phyloP scores from a whole-genome alignment of 257 asterid genomes.

The Phtheirospermum japonicum region DNA sequence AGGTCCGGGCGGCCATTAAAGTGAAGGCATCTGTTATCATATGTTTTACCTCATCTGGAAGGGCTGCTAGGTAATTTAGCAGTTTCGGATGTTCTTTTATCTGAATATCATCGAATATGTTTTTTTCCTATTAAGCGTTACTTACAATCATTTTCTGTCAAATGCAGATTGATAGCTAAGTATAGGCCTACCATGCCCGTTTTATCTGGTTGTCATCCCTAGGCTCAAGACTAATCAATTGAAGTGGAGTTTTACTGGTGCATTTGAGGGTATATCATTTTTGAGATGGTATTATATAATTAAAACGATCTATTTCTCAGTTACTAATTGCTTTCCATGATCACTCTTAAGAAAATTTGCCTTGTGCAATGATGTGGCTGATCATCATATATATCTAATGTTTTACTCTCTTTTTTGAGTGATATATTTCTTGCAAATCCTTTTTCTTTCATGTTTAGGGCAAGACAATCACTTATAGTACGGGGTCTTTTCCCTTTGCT shows the following conservation, averaged over 20 bases:
- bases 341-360: neutral
- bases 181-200: conserved; percentile 99
- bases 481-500: conserved; percentile 97
- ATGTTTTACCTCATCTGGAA: conserved; percentile 94
- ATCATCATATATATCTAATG: too few relatives aligned
- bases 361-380: neutral
- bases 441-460: conserved; percentile 45
- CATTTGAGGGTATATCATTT: conserved; percentile 69
- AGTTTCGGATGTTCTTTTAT: conserved; percentile 2
- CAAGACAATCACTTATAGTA: conserved; percentile 88
- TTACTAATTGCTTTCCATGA: conserved; percentile 8
- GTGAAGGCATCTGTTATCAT: conserved; percentile 92
- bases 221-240: conserved; percentile 81
- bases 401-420: neutral
- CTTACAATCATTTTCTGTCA: conserved; percentile 20
- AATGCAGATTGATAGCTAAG: conserved; percentile 83
- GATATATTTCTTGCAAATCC: neutral
- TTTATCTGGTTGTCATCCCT: conserved; percentile 86
- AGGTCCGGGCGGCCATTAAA: conserved; percentile 78
- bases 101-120: neutral
- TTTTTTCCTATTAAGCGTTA: neutral
- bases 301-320: neutral
- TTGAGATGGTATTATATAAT: neutral
- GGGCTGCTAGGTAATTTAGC: conserved; percentile 73
- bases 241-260: conserved; percentile 86